Percentiles rank a stretch among this genome's conserved stretches.
phyloP scores from a whole-genome alignment of 148 eudicot species.

The Rhododendron griersonianum region DNA sequence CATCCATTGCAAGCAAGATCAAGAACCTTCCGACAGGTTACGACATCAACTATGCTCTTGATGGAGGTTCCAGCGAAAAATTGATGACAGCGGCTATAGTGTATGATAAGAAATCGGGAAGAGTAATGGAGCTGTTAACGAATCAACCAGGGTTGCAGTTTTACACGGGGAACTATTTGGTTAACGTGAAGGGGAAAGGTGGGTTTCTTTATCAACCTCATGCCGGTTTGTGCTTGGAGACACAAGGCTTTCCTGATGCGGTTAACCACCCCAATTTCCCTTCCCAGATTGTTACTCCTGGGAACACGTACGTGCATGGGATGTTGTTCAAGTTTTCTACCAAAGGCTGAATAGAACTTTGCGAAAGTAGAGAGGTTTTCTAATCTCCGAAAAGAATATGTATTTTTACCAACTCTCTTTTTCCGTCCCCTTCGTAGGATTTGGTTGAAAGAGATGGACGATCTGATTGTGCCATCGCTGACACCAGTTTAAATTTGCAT shows the following conservation, averaged over 20 bases:
- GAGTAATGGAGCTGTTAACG: constrained; percentile 50
- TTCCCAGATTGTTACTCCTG: constrained; percentile 46
- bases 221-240: constrained; percentile 73
- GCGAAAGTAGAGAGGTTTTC: constrained; percentile 2
- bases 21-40: constrained; percentile 40
- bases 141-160: constrained; percentile 75
- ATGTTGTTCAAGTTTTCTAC: constrained; percentile 66
- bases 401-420: too few species aligned
- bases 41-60: constrained; percentile 71
- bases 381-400: constrained; percentile 7
- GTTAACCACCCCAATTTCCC: constrained; percentile 82
- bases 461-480: neutral
- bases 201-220: constrained; percentile 49
- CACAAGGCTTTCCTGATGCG: constrained; percentile 81
- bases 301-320: constrained; percentile 43
- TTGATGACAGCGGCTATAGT: constrained; percentile 54
- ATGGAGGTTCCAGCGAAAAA: constrained; percentile 11
- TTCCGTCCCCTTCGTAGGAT: too few species aligned
- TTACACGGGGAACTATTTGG: constrained; percentile 48
- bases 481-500: neutral
- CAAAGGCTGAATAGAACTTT: neutral
- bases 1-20: constrained; percentile 44
- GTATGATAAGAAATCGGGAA: constrained; percentile 39
- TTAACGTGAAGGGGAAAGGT: constrained; percentile 50
- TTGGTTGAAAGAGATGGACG: neutral